Percentiles rank a stretch among this genome's conserved stretches.
Conservation (phyloP, 2,329 filamentous ascomycete genomes). For the Colletotrichum neosansevieriae region DNA sequence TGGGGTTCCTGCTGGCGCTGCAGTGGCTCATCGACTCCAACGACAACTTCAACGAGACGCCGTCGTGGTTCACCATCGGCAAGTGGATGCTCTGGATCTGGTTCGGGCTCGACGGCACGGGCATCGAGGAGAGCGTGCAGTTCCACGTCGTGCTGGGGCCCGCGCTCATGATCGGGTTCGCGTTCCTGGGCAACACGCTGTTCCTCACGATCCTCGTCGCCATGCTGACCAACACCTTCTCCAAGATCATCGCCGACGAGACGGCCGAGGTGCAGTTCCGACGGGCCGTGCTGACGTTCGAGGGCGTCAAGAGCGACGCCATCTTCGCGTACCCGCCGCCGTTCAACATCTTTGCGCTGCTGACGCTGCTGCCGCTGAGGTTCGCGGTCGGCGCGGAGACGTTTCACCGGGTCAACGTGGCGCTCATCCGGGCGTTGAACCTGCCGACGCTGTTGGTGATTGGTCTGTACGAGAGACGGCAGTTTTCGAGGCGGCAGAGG, state of each 20-base stretch:
- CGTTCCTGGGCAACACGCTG: constrained; percentile 80
- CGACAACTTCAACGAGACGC: constrained; percentile 46
- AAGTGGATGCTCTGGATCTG: constrained; percentile 87
- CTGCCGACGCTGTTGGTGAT: constrained; percentile 72
- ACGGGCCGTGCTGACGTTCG: constrained; percentile 77
- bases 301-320: constrained; percentile 79
- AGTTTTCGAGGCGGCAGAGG: constrained; percentile 59
- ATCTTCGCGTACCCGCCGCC: constrained; percentile 78
- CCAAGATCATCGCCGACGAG: constrained; percentile 76
- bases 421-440: constrained; percentile 72
- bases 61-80: constrained; percentile 67
- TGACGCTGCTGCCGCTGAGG: constrained; percentile 74
- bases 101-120: constrained; percentile 78
- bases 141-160: constrained; percentile 78
- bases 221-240: constrained; percentile 79
- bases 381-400: constrained; percentile 70
- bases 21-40: constrained; percentile 67
- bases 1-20: constrained; percentile 77
- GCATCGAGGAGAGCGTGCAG: constrained; percentile 63
- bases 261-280: constrained; percentile 79
- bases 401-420: constrained; percentile 80
- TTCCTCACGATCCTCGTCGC: constrained; percentile 81
- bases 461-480: constrained; percentile 70
- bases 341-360: constrained; percentile 75
- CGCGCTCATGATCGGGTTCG: constrained; percentile 77